Base-by-base conservation (phyloP, 2,329 filamentous ascomycete species). In the Mariannaea elegans region DNA sequence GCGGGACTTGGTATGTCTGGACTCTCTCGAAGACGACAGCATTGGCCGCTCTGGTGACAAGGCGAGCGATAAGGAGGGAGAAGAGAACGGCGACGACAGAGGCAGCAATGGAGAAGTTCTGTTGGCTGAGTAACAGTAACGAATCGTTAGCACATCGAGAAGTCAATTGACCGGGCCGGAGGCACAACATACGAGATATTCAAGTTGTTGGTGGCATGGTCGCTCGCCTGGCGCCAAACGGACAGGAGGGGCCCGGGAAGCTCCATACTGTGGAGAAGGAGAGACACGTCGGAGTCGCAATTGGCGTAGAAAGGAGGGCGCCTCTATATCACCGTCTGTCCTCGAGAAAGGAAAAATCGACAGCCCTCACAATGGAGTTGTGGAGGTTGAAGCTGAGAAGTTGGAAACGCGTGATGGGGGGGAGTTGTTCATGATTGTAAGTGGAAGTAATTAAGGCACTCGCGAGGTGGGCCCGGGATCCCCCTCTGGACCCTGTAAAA, bases 1-100 rank as follows among this genome's bases (percentile, higher is more conserved):
- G 70, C 5, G 86, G 81, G 27, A 93, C 83, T 44, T 76, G 77
- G 77, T 91, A 93, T 31, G 78, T 79, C 39, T 87, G 83, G 8
- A 84, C 78, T 64, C 69, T 72, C 53, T 78, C 77, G 38, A 53
- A 50, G 23, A 69, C 48, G 45, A 67, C 61, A 31, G 66, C 63
- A 13, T 49, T 39, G 29, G 64, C 65, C 42, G 69, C 66, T 19
- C 59, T 53, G 61, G 71, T 62, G 41, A 70, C 63, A 48, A 71
- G 24, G 31, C 70, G 69, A 52, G 77, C 61, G 49, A 78, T 61
- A 50, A 73, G 14, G 36, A 72, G 32, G 48, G 76, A 72, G 42
- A 75, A 57, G 39, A 69, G 42, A 42, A 78, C 61, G n/a, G 71
- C 71, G 44, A 73, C 7, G 10, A 73, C 27, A 27, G 75, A 68